Evolutionary conservation across 495 filamentous ascomycete genomes (phyloP).

Genomic region (Physcia stellaris): DNA sequence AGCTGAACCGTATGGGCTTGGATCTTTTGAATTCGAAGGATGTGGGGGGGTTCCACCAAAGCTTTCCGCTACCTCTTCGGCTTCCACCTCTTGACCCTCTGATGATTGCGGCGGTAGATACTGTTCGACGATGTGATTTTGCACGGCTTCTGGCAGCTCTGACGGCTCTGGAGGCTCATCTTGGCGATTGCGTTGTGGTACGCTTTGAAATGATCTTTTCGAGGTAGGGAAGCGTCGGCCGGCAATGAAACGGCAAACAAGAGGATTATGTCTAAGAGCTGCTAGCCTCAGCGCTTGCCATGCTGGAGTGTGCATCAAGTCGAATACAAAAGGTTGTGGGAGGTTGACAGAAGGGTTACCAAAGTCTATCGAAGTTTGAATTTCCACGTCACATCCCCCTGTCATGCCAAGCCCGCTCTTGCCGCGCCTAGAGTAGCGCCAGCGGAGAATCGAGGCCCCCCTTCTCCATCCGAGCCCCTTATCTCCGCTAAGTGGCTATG

Average conservation of each 20-base stretch:
- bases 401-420: too few species aligned
- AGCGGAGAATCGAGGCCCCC: too few species aligned
- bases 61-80: not conserved
- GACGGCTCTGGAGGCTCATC: slow-evolving; percentile 10
- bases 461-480: too few species aligned
- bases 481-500: too few species aligned
- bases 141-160: slow-evolving; percentile 2
- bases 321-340: too few species aligned
- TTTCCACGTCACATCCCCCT: too few species aligned
- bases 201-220: slow-evolving; percentile 14
- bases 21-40: slow-evolving; percentile 10
- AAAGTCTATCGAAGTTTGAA: too few species aligned
- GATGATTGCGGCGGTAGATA: not conserved
- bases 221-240: slow-evolving; percentile 18
- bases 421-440: too few species aligned
- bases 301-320: slow-evolving; percentile 11
- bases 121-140: slow-evolving; percentile 1
- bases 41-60: slow-evolving; percentile 6
- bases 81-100: not conserved
- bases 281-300: slow-evolving; percentile 10
- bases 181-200: slow-evolving; percentile 10
- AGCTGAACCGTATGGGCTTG: slow-evolving; percentile 17
- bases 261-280: not conserved
- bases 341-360: too few species aligned
- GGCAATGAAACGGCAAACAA: slow-evolving; percentile 10